Base-by-base conservation (phyloP, 177 flowering plant genomes). In the Vitis hybrid region DNA sequence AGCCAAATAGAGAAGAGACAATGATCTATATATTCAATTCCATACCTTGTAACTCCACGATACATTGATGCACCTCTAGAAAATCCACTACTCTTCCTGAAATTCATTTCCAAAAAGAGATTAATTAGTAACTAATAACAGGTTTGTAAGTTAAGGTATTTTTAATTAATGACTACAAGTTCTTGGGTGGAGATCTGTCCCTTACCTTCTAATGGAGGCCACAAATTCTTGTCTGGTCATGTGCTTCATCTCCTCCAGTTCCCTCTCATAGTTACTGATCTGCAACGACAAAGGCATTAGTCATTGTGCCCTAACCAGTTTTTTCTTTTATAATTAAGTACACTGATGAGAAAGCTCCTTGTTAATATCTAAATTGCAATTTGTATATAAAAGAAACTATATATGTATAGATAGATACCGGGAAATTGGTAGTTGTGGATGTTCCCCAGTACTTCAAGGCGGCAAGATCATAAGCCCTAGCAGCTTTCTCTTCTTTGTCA, bases 391-490 rank as follows among this genome's bases (percentile, higher is more conserved):
- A 34, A 0, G 45, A 34, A 34, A 6, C 7, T 34, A 34, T 34
- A 34, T 26, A 10, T 6, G 10, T 4, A 23, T 18, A 18, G 13
- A 26, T 58, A 75, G 80, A 72, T 77, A 95, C 99, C 5, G 99
- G 96, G 62, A 95, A 95, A 76, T 95, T 95, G 3, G 97, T 95
- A 61, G 97, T 87, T 17, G 99, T 91, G 3, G 99, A 89, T 34
- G 99, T 83, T 56, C 99, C 99, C 98, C 98, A 94, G 75, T 94
- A 94, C 74, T 94, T 94, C 2, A 94, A 82, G 54, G 98, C 98
- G 71, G 97, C 97, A 51, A 94, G 73, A 77, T 94, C 97, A 77
- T 94, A 94, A 62, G 97, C 91, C 80, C 95, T 88, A 54, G 97
- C 98, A 58, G 98, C 98, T 78, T 92, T 92, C 32, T 94, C 98